Evolutionary conservation across 2,329 filamentous ascomycete species (phyloP).

Genomic region (Cladosporium velox): DNA sequence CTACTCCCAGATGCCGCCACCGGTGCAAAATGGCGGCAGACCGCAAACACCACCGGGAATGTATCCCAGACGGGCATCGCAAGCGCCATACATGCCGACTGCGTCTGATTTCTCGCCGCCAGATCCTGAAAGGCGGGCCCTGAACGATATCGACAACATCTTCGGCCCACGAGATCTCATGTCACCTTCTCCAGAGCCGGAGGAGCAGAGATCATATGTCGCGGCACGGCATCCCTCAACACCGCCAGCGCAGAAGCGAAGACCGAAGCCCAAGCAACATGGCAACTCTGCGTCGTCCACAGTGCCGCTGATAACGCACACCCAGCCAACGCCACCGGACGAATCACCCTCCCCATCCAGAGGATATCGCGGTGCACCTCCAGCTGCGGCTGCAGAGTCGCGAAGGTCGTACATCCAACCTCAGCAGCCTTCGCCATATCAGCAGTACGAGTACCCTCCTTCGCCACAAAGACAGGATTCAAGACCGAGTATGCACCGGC

Average conservation of each 20-base stretch:
- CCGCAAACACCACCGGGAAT: background rate
- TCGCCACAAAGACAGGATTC: background rate
- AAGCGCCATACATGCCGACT: conserved; percentile 16
- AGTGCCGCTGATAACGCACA: conserved; percentile 7
- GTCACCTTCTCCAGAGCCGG: conserved; percentile 29
- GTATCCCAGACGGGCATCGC: background rate
- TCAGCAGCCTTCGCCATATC: conserved; percentile 17
- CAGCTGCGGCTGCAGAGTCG: background rate
- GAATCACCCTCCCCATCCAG: conserved; percentile 4
- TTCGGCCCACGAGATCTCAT: conserved; percentile 26
- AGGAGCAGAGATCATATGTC: conserved; percentile 18
- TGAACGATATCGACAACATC: conserved; percentile 34
- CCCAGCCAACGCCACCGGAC: background rate
- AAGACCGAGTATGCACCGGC: conserved; percentile 23
- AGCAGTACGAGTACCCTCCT: conserved; percentile 9
- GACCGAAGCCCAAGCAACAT: background rate
- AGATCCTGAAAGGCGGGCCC: conserved; percentile 21
- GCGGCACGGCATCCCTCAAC: conserved; percentile 1
- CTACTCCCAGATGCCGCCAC: conserved; percentile 11
- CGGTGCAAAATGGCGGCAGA: conserved; percentile 1
- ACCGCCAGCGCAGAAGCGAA: background rate
- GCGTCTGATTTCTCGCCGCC: conserved; percentile 18
- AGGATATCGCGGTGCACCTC: conserved; percentile 17
- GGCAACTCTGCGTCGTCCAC: conserved; percentile 1
- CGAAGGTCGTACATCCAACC: conserved; percentile 21